Percentiles rank a stretch among this genome's conserved stretches.
Conservation (phyloP, 371 early-diverging fungal genomes). For the Rhizopus sp. region DNA sequence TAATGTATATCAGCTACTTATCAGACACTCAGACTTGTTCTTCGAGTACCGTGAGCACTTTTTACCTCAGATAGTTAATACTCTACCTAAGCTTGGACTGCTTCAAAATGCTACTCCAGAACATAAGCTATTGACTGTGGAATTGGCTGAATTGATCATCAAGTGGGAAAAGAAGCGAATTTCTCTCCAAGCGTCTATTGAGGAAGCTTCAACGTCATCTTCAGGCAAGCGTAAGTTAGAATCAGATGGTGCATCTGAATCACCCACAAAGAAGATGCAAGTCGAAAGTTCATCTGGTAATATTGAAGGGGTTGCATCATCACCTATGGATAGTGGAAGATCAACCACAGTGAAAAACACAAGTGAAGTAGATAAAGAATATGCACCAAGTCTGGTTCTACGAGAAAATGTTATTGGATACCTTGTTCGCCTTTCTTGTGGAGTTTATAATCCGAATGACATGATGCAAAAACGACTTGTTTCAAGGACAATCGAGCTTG, state of each 20-base stretch:
- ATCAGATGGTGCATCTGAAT: conserved; percentile 2
- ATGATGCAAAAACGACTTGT: conserved; percentile 54
- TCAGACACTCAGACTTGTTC: conserved; percentile 87
- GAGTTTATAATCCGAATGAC: conserved; percentile 58
- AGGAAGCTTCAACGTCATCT: conserved; percentile 2
- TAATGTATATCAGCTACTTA: conserved; percentile 87
- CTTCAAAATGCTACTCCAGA: conserved; percentile 86
- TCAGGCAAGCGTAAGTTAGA: conserved; percentile 21
- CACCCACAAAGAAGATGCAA: conserved; percentile 15
- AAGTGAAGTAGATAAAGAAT: conserved; percentile 25
- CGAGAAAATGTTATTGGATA: conserved; percentile 72
- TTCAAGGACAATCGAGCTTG: conserved; percentile 61
- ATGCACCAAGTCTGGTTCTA: conserved; percentile 55
- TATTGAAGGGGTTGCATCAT: not conserved
- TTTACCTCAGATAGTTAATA: conserved; percentile 83
- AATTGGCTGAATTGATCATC: conserved; percentile 84
- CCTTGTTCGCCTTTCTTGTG: conserved; percentile 74
- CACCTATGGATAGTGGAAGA: not conserved
- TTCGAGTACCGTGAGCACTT: conserved; percentile 89
- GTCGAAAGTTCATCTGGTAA: conserved; percentile 14
- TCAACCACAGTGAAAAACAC: not conserved
- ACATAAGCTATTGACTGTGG: conserved; percentile 83
- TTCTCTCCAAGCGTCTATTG: conserved; percentile 9
- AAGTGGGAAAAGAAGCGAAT: conserved; percentile 82
- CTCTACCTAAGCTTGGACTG: conserved; percentile 88